These are phyloP conservation scores for Actinomortierella ambigua DNA, from an alignment of 371 early-diverging fungal genomes.

Conservation along the genomic window DNA sequence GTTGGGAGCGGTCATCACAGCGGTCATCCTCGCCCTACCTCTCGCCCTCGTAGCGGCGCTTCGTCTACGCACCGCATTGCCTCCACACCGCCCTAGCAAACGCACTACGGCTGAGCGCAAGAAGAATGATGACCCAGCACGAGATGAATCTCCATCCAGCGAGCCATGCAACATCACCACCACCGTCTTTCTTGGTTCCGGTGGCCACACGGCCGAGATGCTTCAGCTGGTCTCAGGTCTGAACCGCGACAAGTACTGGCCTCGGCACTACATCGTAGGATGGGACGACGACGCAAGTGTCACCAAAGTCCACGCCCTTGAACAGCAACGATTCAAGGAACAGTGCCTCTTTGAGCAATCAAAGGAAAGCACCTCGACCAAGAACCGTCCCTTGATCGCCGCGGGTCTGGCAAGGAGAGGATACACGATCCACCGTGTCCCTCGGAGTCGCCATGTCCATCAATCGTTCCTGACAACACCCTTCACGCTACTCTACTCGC, in stretches of 20 bases:
- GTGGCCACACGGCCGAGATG: conserved; percentile 87
- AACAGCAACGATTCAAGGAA: conserved; percentile 19
- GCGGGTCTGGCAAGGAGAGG: conserved; percentile 5
- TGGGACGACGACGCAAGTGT: conserved; percentile 63
- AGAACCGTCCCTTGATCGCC: background rate
- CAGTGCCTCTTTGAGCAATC: no score
- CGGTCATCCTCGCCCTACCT: conserved; percentile 13
- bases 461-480: conserved; percentile 72
- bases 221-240: conserved; percentile 61
- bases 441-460: conserved; percentile 73
- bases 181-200: conserved; percentile 46
- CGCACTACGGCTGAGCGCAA: background rate
- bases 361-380: background rate
- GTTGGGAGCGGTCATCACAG: conserved; percentile 11
- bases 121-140: no score
- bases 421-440: conserved; percentile 57
- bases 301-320: conserved; percentile 56
- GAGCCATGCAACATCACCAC: conserved; percentile 3
- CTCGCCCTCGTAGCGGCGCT: conserved; percentile 6
- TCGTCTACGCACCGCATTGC: conserved; percentile 19
- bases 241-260: conserved; percentile 53
- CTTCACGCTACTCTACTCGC: conserved; percentile 52
- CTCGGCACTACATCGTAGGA: conserved; percentile 68
- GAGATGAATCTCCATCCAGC: background rate
- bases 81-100: conserved; percentile 17